Percentiles rank a stretch among this genome's conserved stretches.
Conservation (phyloP, 441 rosid genomes). For the Populus tomentosa region DNA sequence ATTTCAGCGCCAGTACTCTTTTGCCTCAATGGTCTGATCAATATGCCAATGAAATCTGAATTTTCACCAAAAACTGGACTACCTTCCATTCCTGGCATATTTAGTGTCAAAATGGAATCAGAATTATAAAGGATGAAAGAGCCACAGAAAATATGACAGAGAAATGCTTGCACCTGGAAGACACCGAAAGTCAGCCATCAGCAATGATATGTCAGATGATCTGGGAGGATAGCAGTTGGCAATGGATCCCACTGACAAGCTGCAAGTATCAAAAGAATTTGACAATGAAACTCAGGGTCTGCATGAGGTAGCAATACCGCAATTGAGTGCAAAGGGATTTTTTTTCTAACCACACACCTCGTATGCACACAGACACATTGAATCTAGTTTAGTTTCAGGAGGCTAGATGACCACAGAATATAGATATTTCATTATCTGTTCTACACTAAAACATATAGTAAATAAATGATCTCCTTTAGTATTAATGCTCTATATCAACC, state of each 20-base stretch:
- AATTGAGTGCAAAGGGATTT: not conserved
- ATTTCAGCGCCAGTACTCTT: no score
- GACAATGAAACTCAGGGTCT: no score
- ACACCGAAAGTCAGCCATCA: no score
- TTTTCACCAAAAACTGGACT: no score
- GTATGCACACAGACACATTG: not conserved
- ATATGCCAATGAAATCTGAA: no score
- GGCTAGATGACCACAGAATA: not conserved
- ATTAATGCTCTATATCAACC: not conserved
- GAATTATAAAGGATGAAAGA: no score
- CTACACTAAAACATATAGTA: not conserved
- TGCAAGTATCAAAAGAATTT: constrained; percentile 15
- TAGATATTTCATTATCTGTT: not conserved
- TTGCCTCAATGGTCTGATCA: no score
- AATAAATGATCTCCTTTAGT: not conserved
- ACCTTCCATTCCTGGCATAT: no score
- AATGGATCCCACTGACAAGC: constrained; percentile 74
- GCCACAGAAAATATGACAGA: no score
- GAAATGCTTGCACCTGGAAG: no score
- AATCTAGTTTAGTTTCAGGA: not conserved
- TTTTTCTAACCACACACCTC: not conserved
- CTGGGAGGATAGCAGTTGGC: constrained; percentile 73
- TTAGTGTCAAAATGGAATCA: no score
- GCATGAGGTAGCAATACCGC: not conserved
- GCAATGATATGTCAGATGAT: constrained; percentile 48